Evolutionary conservation across 441 rosid species (phyloP), one percentile per base, ranked within the genome.

Genomic region (Pelargonium hybrid): DNA sequence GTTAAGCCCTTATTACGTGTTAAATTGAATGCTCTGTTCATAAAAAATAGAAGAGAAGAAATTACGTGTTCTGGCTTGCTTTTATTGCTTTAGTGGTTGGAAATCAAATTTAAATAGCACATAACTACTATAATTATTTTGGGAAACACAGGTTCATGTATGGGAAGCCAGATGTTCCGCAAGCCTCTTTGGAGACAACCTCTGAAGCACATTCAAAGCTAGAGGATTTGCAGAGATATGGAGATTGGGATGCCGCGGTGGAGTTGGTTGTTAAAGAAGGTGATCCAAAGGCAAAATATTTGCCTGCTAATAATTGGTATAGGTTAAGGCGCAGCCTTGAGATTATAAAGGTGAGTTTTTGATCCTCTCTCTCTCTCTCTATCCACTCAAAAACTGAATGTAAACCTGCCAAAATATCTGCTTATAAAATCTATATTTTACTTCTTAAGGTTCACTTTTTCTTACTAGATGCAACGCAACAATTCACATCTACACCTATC

Each of bases 111-210:
- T 2, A 52, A 52, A n/a, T 14, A 15, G 5, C 17, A 3, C 37
- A 25, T 67, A 11, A 50, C 64, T 50, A 56, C 26, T 15, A 23
- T 69, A 47, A 66, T 66, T 65, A 68, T 69, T 68, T 71, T 75
- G 29, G 63, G 43, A 69, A 67, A 64, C 69, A 48, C 71, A 93
- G 98, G 98, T 89, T 80, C 69, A 78, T 88, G 63, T 89, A 89
- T 71, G 98, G 97, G 76, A 93, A 88, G 81, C 98, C 98, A 61
- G 87, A 85, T 84, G 96, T 90, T 76, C 97, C 97, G 2, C 86
- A 80, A 83, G 88, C 97, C 66, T 84, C 93, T 31, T 88, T 66
- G 41, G 96, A 89, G 70, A 78, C 87, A 76, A 70, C 85, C 41
- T 78, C 90, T 59, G 85, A 85, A 84, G 96, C 67, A 56, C 43